phyloP scores from a whole-genome alignment of 1,284 basidiomycete species.

The Ganoderma sp. region DNA sequence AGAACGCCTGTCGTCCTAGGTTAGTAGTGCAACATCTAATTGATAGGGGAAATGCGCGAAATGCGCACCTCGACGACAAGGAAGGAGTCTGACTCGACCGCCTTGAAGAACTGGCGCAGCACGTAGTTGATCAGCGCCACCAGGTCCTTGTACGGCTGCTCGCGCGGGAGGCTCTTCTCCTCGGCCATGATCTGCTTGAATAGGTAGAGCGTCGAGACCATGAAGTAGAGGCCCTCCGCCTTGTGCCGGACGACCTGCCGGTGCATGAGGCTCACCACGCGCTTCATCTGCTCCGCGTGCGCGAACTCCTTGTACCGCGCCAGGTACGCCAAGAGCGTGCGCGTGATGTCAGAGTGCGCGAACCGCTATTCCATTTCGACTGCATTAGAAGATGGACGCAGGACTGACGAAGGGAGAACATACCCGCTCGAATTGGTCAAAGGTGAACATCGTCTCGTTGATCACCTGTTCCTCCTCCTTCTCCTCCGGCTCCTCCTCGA shows the following conservation, averaged over 20 bases:
- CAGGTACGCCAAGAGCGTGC: conserved; percentile 83
- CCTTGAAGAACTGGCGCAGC: conserved; percentile 91
- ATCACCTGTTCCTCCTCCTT: conserved; percentile 66
- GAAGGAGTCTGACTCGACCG: conserved; percentile 80
- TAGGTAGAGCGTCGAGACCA: conserved; percentile 83
- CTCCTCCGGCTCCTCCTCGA: conserved; percentile 63
- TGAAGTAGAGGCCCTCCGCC: conserved; percentile 92
- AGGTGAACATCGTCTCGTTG: conserved; percentile 87
- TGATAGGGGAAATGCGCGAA: conserved; percentile 19
- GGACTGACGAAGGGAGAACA: no score
- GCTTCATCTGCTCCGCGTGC: conserved; percentile 81
- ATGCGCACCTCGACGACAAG: conserved; percentile 77
- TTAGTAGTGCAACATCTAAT: neutral
- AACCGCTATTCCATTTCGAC: conserved; percentile 64
- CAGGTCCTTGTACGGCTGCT: conserved; percentile 84
- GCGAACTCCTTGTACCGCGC: conserved; percentile 82
- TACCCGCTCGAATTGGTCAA: conserved; percentile 89
- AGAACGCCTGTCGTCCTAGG: conserved; percentile 67
- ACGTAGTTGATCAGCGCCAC: conserved; percentile 83
- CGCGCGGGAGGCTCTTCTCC: conserved; percentile 75
- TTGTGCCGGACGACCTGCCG: conserved; percentile 88
- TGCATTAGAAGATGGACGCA: no score
- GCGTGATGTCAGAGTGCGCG: conserved; percentile 80
- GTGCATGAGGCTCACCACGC: conserved; percentile 86
- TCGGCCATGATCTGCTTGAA: conserved; percentile 86